Conservation (phyloP, 768 basidiomycete species). For the Boletellus emodensis region DNA sequence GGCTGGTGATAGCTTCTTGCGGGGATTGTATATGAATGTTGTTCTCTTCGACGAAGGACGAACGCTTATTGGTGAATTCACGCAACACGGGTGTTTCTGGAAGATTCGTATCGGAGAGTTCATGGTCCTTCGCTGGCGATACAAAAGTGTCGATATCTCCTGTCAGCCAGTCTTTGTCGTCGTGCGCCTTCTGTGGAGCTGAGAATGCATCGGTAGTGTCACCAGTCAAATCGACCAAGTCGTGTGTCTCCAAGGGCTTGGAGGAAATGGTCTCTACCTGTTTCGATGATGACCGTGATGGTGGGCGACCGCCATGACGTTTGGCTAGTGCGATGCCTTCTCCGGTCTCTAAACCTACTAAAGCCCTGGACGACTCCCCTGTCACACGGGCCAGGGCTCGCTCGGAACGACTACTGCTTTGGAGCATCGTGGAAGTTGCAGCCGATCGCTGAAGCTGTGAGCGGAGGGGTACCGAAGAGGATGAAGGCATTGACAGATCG, state of each 20-base stretch:
- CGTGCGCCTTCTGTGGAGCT: constrained; percentile 23
- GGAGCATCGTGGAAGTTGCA: constrained; percentile 11
- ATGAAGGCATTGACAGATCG: constrained; percentile 21
- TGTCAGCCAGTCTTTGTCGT: constrained; percentile 68
- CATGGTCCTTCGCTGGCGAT: constrained; percentile 18
- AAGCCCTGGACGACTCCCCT: constrained; percentile 7
- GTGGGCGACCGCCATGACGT: constrained; percentile 18
- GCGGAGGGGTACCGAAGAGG: constrained; percentile 21
- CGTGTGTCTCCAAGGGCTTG: constrained; percentile 30
- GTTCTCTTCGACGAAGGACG: constrained; percentile 58
- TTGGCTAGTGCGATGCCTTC: constrained; percentile 13
- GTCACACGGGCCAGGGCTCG: constrained; percentile 51
- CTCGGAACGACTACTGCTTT: constrained; percentile 49
- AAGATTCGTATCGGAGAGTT: constrained; percentile 9
- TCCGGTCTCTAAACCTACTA: constrained; percentile 14
- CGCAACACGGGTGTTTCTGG: constrained; percentile 51
- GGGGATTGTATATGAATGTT: constrained; percentile 25
- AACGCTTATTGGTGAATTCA: constrained; percentile 68
- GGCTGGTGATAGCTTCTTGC: constrained; percentile 32
- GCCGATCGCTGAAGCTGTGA: constrained; percentile 18
- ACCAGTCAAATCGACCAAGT: constrained; percentile 18
- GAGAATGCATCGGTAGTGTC: constrained; percentile 4
- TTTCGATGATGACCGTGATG: constrained; percentile 43
- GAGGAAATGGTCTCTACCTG: constrained; percentile 47
- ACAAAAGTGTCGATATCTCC: constrained; percentile 50